phyloP scores from a whole-genome alignment of 2,329 filamentous ascomycete species.

The Colletotrichum cereale region DNA sequence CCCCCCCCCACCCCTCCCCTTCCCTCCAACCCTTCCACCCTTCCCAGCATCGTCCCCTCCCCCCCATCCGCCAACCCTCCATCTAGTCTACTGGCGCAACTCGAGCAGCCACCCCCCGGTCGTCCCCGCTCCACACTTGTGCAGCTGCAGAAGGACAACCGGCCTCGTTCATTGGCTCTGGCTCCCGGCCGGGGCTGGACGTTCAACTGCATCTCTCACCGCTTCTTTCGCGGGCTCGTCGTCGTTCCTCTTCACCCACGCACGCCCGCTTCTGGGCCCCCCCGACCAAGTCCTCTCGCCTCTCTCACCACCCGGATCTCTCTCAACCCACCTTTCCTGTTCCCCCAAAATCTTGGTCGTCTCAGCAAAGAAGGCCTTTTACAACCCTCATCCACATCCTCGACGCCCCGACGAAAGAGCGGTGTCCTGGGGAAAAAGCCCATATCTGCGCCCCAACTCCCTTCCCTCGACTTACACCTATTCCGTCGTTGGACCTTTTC shows the following conservation, averaged over 20 bases:
- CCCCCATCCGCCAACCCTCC: slow-evolving; percentile 33
- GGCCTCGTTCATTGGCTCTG: slow-evolving; percentile 45
- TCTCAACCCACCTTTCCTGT: slow-evolving; percentile 28
- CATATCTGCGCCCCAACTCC: slow-evolving; percentile 42
- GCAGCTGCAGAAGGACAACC: slow-evolving; percentile 41
- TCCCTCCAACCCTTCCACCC: not conserved
- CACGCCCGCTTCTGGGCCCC: slow-evolving; percentile 40
- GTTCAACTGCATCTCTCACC: slow-evolving; percentile 47
- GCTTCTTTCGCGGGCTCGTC: slow-evolving; percentile 46
- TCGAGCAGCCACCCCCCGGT: slow-evolving; percentile 34
- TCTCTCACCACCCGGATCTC: slow-evolving; percentile 37
- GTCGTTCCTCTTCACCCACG: slow-evolving; percentile 42
- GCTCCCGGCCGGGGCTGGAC: slow-evolving; percentile 45
- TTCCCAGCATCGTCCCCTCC: not conserved
- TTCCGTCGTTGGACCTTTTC: slow-evolving; percentile 48
- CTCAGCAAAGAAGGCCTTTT: slow-evolving; percentile 20
- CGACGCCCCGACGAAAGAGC: slow-evolving; percentile 52
- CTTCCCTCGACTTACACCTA: slow-evolving; percentile 45
- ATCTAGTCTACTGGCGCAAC: slow-evolving; percentile 40
- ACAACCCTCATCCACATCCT: slow-evolving; percentile 29
- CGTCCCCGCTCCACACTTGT: slow-evolving; percentile 42
- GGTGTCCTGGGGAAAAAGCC: slow-evolving; percentile 54
- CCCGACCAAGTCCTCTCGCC: slow-evolving; percentile 33
- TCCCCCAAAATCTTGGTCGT: slow-evolving; percentile 33
- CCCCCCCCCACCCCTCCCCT: slow-evolving; percentile 15